Percentiles rank a stretch among this genome's conserved stretches.
Conservation (phyloP, 31 red algal species). For the Endocladia muricata region DNA sequence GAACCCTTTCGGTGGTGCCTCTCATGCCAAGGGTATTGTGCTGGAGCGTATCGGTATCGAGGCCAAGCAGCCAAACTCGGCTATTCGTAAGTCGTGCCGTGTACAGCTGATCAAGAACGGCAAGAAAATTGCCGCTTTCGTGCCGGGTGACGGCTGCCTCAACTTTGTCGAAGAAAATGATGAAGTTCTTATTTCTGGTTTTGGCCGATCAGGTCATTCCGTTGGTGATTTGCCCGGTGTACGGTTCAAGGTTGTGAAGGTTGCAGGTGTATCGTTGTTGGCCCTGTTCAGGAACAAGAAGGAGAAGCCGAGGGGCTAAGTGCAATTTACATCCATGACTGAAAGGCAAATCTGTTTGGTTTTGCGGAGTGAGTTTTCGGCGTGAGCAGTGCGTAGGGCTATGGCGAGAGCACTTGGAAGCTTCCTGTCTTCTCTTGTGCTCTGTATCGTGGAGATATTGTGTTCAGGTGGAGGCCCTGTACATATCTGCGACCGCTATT, state of each 20-base stretch:
- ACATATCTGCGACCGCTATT: too few species aligned
- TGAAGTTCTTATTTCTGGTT: conserved; percentile 93
- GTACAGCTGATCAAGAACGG: conserved; percentile 99
- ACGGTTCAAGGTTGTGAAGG: conserved; percentile 98
- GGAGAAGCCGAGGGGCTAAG: conserved; percentile 93
- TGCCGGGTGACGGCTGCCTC: conserved; percentile 92
- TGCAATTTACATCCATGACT: not conserved
- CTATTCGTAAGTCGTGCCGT: conserved; percentile 97
- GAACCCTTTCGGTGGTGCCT: conserved; percentile 94
- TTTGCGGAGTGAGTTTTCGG: too few species aligned
- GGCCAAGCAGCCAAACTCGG: conserved; percentile 98
- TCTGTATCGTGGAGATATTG: too few species aligned
- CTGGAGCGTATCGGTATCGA: conserved; percentile 97
- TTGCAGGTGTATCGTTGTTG: conserved; percentile 85
- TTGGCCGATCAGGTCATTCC: conserved; percentile 90
- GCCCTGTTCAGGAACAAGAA: conserved; percentile 96
- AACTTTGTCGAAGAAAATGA: conserved; percentile 99
- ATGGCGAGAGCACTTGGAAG: too few species aligned
- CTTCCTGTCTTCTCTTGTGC: too few species aligned
- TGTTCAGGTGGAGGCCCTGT: too few species aligned
- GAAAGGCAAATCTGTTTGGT: too few species aligned
- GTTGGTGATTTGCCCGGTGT: conserved; percentile 98
- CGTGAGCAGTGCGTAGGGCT: too few species aligned
- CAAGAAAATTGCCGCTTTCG: conserved; percentile 98
- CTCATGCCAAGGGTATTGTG: conserved; percentile 98